A percentile compares a stretch with the other conserved stretches of the same genome.
phyloP scores from a whole-genome alignment of 495 filamentous ascomycete species.

The Daldinia caldariorum region DNA sequence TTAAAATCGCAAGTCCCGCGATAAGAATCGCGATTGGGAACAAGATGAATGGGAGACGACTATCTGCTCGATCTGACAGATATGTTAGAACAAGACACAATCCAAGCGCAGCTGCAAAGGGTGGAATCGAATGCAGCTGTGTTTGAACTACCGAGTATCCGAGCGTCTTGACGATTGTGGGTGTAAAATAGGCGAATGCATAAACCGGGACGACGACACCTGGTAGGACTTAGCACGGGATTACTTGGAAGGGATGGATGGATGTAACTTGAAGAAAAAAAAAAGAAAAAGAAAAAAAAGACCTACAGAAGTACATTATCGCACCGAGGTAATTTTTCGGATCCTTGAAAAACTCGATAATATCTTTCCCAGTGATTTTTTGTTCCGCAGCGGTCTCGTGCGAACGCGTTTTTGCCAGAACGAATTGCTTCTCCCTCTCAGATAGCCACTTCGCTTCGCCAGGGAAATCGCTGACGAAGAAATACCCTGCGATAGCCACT shows the following conservation, averaged over 20 bases:
- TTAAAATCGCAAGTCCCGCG: constrained; percentile 70
- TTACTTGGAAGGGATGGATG: not conserved
- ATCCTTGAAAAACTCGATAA: constrained; percentile 73
- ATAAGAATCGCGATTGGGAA: constrained; percentile 40
- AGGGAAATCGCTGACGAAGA: constrained; percentile 65
- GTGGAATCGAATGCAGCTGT: constrained; percentile 75
- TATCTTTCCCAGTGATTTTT: constrained; percentile 64
- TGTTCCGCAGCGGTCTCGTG: constrained; percentile 33
- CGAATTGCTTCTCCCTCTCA: constrained; percentile 61
- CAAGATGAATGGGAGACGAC: constrained; percentile 60
- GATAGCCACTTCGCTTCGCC: constrained; percentile 67
- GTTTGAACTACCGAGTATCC: constrained; percentile 69
- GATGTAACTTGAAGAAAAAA: not conserved
- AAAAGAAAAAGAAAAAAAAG: not conserved
- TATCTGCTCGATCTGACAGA: constrained; percentile 60
- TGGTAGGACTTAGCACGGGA: constrained; percentile 29
- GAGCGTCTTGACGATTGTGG: constrained; percentile 69
- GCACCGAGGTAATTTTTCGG: constrained; percentile 67
- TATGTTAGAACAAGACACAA: constrained; percentile 62
- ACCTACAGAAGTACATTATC: constrained; percentile 75
- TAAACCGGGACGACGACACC: constrained; percentile 76
- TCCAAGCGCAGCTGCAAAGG: constrained; percentile 71
- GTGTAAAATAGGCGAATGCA: constrained; percentile 66
- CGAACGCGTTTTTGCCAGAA: not conserved
- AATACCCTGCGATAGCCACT: constrained; percentile 72